Base-by-base conservation (phyloP, 805 yeast genomes). In the Barnettozyma californica region DNA sequence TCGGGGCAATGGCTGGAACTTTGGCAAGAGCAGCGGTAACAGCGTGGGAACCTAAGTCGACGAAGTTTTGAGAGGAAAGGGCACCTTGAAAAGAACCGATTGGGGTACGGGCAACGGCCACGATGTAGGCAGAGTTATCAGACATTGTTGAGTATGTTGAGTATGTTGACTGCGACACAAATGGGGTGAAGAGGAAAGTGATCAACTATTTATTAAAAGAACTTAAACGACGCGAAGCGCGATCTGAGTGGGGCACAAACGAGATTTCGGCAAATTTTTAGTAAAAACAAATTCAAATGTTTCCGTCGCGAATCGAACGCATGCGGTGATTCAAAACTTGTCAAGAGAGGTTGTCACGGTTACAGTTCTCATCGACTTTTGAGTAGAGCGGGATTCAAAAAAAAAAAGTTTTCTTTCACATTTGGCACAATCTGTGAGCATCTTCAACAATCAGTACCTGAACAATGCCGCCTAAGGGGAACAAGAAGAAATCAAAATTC, bases 81-180 rank as follows among this genome's bases (percentile, higher is more conserved):
- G 80, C 65, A 48, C 99, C 97, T 67, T 86, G 94, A 74, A 94
- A 87, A 14, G 96, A 83, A 39, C 98, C 99, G 60, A 94, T 80
- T 61, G 99, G 99, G 19, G 99, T 94, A 76, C 99, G 86, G 44
- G 96, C 82, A 45, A 88, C 77, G 34, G 96, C 73, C 49, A 91
- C 98, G 66, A 94, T 89, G 70, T 92, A 92, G 44, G 90, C 99
- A 36, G 58, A 46, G 56, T 67, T 63, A 14, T 43, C 20, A 43
- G 37, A 35, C 39, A 21, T 34, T 18, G 38, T 35, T 10, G 23
- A 20, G 5, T 16, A 8, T 34, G 9, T 4, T n/a, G n/a, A n/a
- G n/a, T n/a, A n/a, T n/a, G n/a, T 35, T 16, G 33, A 13, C n/a
- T 13, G 33, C 14, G 33, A 16, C 33, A 8, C 10, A 26, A 14